Percentiles rank a stretch among this genome's conserved stretches.
These are phyloP conservation scores for Clitoria ternatea DNA, from an alignment of 306 rosid species.

Conservation along the genomic window DNA sequence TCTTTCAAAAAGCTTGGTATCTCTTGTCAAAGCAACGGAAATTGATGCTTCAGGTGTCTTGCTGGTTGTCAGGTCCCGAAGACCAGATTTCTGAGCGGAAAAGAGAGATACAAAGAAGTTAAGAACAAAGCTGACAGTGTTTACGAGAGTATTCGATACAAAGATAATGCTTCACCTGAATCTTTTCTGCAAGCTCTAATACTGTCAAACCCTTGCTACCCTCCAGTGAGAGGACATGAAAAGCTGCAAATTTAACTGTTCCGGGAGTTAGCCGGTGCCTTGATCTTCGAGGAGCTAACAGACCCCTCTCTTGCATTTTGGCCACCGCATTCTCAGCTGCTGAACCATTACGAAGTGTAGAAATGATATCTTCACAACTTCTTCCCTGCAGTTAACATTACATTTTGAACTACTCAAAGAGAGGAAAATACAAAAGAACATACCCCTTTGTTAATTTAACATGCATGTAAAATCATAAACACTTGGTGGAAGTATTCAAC, in stretches of 20 bases:
- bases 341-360: slow-evolving; percentile 91
- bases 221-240: slow-evolving; percentile 94
- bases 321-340: slow-evolving; percentile 98
- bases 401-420: slow-evolving; percentile 5
- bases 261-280: slow-evolving; percentile 99
- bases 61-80: slow-evolving; percentile 95
- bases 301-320: slow-evolving; percentile 92
- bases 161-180: slow-evolving; percentile 59
- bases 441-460: background rate
- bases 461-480: slow-evolving; percentile 2
- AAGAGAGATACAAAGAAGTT: too few relatives aligned
- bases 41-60: slow-evolving; percentile 99
- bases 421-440: background rate
- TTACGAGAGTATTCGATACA: background rate
- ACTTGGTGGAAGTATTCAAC: background rate
- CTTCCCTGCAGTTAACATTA: slow-evolving; percentile 51
- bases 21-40: slow-evolving; percentile 99
- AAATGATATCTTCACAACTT: slow-evolving; percentile 73
- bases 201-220: slow-evolving; percentile 90
- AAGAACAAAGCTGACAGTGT: slow-evolving; percentile 11
- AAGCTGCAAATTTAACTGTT: slow-evolving; percentile 97
- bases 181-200: slow-evolving; percentile 94
- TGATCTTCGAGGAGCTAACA: slow-evolving; percentile 81
- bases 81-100: slow-evolving; percentile 83
- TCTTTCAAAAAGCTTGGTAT: slow-evolving; percentile 95